Evolutionary conservation across 805 yeast genomes (phyloP).

Genomic region (Candida multigemmis): DNA sequence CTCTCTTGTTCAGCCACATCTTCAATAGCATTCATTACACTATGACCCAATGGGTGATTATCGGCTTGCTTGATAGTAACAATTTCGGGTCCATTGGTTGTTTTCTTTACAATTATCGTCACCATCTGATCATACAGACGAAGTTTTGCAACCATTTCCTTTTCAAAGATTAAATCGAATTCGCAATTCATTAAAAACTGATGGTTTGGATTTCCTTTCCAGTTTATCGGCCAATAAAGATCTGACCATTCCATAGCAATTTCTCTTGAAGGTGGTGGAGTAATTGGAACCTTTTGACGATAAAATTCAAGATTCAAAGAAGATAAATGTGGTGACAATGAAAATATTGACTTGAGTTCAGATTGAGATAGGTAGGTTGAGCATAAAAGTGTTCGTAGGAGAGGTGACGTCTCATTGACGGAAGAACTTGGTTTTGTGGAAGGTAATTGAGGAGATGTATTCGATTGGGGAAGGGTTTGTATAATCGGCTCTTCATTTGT

Average conservation of each 20-base stretch:
- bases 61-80: slow-evolving; percentile 32
- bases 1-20: slow-evolving; percentile 51
- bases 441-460: too few species aligned
- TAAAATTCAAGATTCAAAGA: too few species aligned
- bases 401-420: too few species aligned
- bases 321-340: too few species aligned
- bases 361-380: too few species aligned
- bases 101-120: slow-evolving; percentile 61
- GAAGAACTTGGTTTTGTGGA: too few species aligned
- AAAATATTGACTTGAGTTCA: too few species aligned
- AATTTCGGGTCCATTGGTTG: slow-evolving; percentile 19
- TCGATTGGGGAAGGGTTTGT: too few species aligned
- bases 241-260: slow-evolving; percentile 56
- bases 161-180: slow-evolving; percentile 39
- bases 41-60: slow-evolving; percentile 55
- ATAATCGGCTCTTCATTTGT: slow-evolving; percentile 8
- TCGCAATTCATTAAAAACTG: slow-evolving; percentile 52
- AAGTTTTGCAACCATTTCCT: slow-evolving; percentile 30
- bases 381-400: too few species aligned
- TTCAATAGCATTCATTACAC: slow-evolving; percentile 65
- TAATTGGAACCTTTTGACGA: slow-evolving; percentile 54
- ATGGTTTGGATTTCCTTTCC: slow-evolving; percentile 87
- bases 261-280: slow-evolving; percentile 67
- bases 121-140: too few species aligned
- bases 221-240: slow-evolving; percentile 76